A percentile compares a stretch with the other conserved stretches of the same genome.
Evolutionary conservation across 2,329 filamentous ascomycete genomes (phyloP).

Genomic region (Aspergillus hiratsukae): DNA sequence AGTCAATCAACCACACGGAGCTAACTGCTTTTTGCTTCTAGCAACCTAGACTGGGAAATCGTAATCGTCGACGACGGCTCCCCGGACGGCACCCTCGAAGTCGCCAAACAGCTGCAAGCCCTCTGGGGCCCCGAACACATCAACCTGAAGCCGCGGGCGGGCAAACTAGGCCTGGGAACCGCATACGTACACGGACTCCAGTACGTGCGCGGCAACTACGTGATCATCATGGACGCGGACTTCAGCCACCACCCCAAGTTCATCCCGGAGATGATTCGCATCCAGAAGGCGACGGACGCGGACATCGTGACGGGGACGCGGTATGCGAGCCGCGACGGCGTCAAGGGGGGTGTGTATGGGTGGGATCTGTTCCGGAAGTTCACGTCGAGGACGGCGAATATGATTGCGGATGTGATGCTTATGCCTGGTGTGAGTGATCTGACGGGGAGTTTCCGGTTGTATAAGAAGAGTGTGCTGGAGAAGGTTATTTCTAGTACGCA

Average conservation of each 20-base stretch:
- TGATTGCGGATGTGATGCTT: conserved; percentile 92
- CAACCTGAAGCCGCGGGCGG: conserved; percentile 78
- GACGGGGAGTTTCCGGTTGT: conserved; percentile 90
- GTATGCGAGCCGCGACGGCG: conserved; percentile 68
- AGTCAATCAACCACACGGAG: neutral
- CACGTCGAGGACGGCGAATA: conserved; percentile 72
- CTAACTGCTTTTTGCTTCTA: conserved; percentile 34
- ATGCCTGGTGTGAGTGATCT: conserved; percentile 91
- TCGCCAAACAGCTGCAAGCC: conserved; percentile 85
- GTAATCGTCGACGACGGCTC: conserved; percentile 98
- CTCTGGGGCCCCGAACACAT: conserved; percentile 74
- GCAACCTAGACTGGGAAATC: conserved; percentile 93
- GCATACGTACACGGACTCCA: conserved; percentile 94
- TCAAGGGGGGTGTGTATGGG: conserved; percentile 76
- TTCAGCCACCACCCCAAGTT: conserved; percentile 99
- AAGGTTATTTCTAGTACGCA: conserved; percentile 87
- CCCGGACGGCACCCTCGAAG: conserved; percentile 87
- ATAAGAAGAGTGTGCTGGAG: conserved; percentile 84
- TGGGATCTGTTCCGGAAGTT: conserved; percentile 90
- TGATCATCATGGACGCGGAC: conserved; percentile 99
- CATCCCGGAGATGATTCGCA: conserved; percentile 86
- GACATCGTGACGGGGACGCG: conserved; percentile 97
- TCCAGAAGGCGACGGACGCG: conserved; percentile 73
- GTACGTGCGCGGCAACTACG: conserved; percentile 85
- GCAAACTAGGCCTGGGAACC: conserved; percentile 94